Evolutionary conservation across 2,329 filamentous ascomycete species (phyloP).

Genomic region (Cordyceps farinosa): DNA sequence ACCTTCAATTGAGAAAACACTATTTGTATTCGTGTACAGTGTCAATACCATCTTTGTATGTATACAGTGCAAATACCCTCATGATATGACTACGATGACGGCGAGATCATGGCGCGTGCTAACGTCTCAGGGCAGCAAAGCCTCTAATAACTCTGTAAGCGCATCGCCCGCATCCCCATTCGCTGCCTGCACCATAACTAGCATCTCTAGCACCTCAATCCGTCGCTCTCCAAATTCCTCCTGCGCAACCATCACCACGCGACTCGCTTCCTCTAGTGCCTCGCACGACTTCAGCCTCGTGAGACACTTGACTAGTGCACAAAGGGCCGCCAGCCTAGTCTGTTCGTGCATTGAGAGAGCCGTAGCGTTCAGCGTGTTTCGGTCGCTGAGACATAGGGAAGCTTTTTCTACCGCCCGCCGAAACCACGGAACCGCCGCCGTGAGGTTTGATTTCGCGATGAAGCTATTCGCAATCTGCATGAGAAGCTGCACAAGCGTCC

Average conservation of each 20-base stretch:
- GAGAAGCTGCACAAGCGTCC: neutral
- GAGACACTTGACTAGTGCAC: neutral
- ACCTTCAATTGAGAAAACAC: no score
- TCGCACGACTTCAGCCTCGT: neutral
- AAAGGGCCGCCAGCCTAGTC: neutral
- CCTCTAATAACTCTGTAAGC: neutral
- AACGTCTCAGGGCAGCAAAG: neutral
- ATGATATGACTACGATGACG: neutral
- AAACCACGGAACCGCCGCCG: neutral
- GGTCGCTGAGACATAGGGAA: neutral
- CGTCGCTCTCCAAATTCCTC: neutral
- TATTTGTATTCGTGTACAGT: no score
- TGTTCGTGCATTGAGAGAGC: neutral
- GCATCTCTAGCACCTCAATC: slow-evolving; percentile 8
- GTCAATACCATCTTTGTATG: no score
- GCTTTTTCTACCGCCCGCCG: slow-evolving; percentile 3
- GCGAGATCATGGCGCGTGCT: neutral
- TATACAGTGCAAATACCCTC: no score
- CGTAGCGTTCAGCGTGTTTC: neutral
- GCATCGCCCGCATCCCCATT: neutral
- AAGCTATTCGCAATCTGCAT: neutral
- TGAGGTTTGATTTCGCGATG: neutral
- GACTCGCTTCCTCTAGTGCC: neutral
- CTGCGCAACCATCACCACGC: neutral
- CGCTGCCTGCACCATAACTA: neutral